phyloP scores from a whole-genome alignment of 2,329 filamentous ascomycete species.

The Paraphaeosphaeria sporulosa region DNA sequence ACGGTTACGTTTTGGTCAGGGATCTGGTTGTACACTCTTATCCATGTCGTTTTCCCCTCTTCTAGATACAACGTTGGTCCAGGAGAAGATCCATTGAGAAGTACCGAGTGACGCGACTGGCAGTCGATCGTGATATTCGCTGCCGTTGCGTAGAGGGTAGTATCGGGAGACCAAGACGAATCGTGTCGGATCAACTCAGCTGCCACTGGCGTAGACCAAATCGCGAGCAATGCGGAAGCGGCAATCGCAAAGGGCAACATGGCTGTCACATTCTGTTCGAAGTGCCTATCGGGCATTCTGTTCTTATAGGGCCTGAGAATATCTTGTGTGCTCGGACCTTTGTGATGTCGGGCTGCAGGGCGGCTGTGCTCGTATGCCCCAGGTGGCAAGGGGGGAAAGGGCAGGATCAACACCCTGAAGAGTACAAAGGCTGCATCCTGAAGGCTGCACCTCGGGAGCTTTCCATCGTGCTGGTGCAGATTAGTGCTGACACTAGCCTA shows the following conservation, averaged over 20 bases:
- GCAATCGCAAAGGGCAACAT: neutral
- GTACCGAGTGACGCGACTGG: slow-evolving; percentile 54
- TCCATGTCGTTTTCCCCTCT: slow-evolving; percentile 60
- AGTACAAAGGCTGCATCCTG: neutral
- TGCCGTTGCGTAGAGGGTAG: slow-evolving; percentile 56
- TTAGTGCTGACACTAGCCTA: slow-evolving; percentile 1
- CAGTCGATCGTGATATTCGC: slow-evolving; percentile 56
- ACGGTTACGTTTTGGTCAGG: slow-evolving; percentile 64
- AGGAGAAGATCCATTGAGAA: slow-evolving; percentile 63
- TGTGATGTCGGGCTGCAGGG: neutral
- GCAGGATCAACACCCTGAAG: neutral
- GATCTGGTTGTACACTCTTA: slow-evolving; percentile 68
- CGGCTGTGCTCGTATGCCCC: slow-evolving; percentile 2
- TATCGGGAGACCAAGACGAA: slow-evolving; percentile 51
- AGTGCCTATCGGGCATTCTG: neutral
- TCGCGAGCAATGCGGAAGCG: neutral
- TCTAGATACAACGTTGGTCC: slow-evolving; percentile 59
- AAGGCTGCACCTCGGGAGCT: too few relatives aligned
- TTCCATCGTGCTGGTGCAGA: neutral
- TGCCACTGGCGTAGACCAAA: neutral
- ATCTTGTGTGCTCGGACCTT: neutral
- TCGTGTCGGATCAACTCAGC: slow-evolving; percentile 18
- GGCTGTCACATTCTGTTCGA: neutral
- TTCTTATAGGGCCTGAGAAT: neutral
- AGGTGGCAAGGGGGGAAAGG: neutral